phyloP scores from a whole-genome alignment of 495 filamentous ascomycete species.

The Penicillium herquei region DNA sequence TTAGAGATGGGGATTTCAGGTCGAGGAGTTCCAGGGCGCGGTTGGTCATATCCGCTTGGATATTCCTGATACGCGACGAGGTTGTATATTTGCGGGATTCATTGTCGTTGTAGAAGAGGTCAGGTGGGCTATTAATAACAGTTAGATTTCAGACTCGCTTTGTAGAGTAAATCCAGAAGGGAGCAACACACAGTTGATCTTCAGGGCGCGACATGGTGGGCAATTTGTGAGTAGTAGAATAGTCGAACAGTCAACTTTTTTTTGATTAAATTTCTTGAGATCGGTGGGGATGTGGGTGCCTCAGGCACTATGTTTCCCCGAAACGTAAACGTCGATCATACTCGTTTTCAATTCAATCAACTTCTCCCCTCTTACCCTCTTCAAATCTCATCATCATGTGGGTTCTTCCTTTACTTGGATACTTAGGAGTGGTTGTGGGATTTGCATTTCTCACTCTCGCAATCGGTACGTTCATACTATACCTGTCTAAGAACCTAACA shows the following conservation, averaged over 20 bases:
- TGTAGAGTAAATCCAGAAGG: not conserved
- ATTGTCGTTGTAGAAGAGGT: constrained; percentile 94
- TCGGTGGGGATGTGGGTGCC: constrained; percentile 22
- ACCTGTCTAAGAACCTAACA: too few relatives aligned
- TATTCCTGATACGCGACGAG: constrained; percentile 87
- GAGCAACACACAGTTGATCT: constrained; percentile 70
- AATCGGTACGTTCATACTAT: constrained; percentile 61
- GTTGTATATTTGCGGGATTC: constrained; percentile 98
- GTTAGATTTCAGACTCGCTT: constrained; percentile 4
- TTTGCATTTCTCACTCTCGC: constrained; percentile 92
- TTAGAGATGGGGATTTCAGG: constrained; percentile 74
- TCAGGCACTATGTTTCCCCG: constrained; percentile 20
- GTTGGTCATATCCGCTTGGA: constrained; percentile 91
- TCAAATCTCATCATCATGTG: constrained; percentile 59
- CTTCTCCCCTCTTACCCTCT: not conserved
- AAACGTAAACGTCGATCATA: not conserved
- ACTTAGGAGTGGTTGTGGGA: constrained; percentile 80
- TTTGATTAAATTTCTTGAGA: constrained; percentile 15
- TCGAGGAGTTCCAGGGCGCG: constrained; percentile 88
- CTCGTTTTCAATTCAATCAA: not conserved
- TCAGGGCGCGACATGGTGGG: constrained; percentile 89
- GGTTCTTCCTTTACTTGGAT: constrained; percentile 87
- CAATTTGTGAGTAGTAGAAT: constrained; percentile 5
- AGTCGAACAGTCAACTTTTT: constrained; percentile 9
- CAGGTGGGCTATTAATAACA: constrained; percentile 63